Base-by-base conservation (phyloP, 2,329 filamentous ascomycete genomes). In the Microcera coccophila region DNA sequence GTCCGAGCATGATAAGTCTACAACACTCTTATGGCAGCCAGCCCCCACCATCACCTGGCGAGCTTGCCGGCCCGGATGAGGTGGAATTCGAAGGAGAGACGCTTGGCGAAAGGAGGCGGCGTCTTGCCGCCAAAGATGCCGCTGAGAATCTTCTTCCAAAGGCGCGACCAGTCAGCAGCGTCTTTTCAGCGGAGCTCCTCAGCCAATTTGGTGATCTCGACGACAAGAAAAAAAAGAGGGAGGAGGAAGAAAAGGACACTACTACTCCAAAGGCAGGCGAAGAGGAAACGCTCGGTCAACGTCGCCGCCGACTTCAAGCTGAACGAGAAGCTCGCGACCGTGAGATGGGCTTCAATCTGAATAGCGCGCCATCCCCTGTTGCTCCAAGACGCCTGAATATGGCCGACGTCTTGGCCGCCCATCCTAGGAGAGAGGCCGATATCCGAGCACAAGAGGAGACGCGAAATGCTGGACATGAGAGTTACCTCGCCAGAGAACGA, bases 201-300 rank as follows among this genome's bases (percentile, higher is more conserved):
- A 74, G 71, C 49, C 79, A 84, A 45, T 78, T 87, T 50, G 80
- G 75, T 24, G 72, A 75, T 4, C 65, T 73, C 10, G 71, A 72
- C 15, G 66, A 69, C 2, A 65, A 68, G 12, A 64, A 67, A 32
- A 57, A 66, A 16, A n/a, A n/a, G n/a, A n/a, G n/a, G n/a, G 68
- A 69, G 41, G 58, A 63, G 15, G 57, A 66, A 4, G 55, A 59
- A 53, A 72, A 71, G 38, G 76, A 78, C 54, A 67, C 43, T 51
- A 59, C 16, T 73, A 75, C 47, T n/a, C 49, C 58, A 5, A 53
- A 55, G 11, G 14, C 34, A 1, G 58, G 48, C 5, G 84, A 83
- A 51, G 84, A 89, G 54, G 87, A 93, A 60, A 91, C 87, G 0
- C 72, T 93, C 0, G 87, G 86, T 9, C 85, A 91, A 62, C 81